A percentile compares a stretch with the other conserved stretches of the same genome.
Evolutionary conservation across 345 rosid genomes (phyloP).

Genomic region (Eutrema japonicum): DNA sequence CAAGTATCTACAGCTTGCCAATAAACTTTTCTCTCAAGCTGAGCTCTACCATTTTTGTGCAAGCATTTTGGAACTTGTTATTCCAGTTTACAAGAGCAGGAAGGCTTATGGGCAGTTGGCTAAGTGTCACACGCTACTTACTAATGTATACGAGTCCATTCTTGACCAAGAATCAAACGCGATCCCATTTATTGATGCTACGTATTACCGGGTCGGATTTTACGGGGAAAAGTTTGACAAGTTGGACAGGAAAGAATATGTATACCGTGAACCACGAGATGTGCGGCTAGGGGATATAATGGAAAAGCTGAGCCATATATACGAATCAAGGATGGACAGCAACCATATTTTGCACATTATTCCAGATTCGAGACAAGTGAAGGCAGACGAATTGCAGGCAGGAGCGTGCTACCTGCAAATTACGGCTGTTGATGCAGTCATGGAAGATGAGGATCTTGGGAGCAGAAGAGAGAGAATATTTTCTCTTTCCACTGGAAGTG

Average conservation of each 20-base stretch:
- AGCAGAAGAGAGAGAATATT: conserved; percentile 96
- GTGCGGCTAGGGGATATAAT: conserved; percentile 97
- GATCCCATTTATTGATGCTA: conserved; percentile 95
- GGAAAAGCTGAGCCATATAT: conserved; percentile 98
- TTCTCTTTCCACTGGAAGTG: conserved; percentile 93
- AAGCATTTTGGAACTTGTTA: conserved; percentile 93
- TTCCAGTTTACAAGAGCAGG: conserved; percentile 96
- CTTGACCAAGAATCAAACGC: conserved; percentile 97
- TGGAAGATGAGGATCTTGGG: conserved; percentile 99
- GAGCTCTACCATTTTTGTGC: conserved; percentile 98
- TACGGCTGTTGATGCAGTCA: conserved; percentile 95
- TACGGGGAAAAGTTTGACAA: conserved; percentile 92
- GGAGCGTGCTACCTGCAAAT: conserved; percentile 96
- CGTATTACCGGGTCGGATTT: conserved; percentile 98
- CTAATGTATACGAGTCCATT: conserved; percentile 85
- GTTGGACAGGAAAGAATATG: conserved; percentile 82
- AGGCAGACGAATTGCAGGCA: conserved; percentile 94
- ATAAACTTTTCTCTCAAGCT: conserved; percentile 95
- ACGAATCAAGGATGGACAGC: conserved; percentile 92
- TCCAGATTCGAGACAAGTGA: conserved; percentile 95
- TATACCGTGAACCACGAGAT: conserved; percentile 96
- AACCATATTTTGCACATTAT: conserved; percentile 84
- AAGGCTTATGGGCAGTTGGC: conserved; percentile 97
- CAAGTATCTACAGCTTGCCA: conserved; percentile 93
- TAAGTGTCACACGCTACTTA: conserved; percentile 88